Conservation (phyloP, 805 yeast genomes). For the Hanseniaspora osmophila region DNA sequence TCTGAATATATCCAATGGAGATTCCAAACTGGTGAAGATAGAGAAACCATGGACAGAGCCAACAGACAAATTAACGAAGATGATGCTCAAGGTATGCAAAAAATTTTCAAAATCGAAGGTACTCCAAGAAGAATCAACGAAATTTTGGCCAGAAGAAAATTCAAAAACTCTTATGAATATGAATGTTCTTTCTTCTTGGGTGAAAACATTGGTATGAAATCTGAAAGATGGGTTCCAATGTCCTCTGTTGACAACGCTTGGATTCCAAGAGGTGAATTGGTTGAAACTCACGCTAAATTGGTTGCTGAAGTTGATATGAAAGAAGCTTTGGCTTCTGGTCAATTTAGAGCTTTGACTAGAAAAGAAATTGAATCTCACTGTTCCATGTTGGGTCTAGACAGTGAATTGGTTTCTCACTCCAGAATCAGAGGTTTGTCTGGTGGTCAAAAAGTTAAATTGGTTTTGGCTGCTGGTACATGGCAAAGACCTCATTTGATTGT, state of each 20-base stretch:
- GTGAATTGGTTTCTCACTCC: conserved; percentile 98
- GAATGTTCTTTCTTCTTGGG: conserved; percentile 96
- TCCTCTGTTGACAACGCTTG: conserved; percentile 98
- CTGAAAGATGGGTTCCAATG: conserved; percentile 99
- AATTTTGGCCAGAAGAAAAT: conserved; percentile 94
- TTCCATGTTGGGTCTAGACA: conserved; percentile 94
- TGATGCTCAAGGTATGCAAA: conserved; percentile 98
- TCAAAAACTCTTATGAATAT: conserved; percentile 99
- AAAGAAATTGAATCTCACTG: conserved; percentile 99
- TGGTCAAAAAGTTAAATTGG: conserved; percentile 99
- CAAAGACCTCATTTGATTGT: conserved; percentile 99
- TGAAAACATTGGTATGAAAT: conserved; percentile 97
- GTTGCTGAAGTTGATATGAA: conserved; percentile 99
- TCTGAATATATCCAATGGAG: conserved; percentile 99
- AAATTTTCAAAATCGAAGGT: conserved; percentile 97
- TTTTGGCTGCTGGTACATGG: conserved; percentile 99
- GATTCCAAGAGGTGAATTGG: conserved; percentile 98
- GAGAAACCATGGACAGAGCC: conserved; percentile 99
- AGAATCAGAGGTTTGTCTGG: conserved; percentile 99
- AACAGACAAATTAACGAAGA: conserved; percentile 94
- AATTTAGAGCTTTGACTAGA: conserved; percentile 99
- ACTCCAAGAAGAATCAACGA: conserved; percentile 93
- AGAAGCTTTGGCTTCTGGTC: conserved; percentile 99
- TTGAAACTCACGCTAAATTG: conserved; percentile 95
- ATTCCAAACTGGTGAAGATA: conserved; percentile 99